phyloP scores from a whole-genome alignment of 1,284 basidiomycete species.

The Abortiporus biennis region DNA sequence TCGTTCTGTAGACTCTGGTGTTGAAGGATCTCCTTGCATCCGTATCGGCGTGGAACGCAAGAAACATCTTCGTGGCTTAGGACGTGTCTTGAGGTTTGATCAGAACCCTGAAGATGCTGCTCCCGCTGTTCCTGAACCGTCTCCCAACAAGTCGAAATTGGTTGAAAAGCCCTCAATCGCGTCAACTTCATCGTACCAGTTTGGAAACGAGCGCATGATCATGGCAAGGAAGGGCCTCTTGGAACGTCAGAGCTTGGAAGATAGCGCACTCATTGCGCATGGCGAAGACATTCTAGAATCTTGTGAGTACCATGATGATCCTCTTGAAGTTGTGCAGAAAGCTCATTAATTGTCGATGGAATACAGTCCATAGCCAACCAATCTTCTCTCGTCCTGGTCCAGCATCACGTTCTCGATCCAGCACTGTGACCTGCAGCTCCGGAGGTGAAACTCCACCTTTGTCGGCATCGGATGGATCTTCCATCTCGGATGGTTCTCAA shows the following conservation, averaged over 20 bases:
- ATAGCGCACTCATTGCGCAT: slow-evolving; percentile 52
- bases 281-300: slow-evolving; percentile 54
- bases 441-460: slow-evolving; percentile 68
- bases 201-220: slow-evolving; percentile 65
- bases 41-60: slow-evolving; percentile 60
- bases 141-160: slow-evolving; percentile 37
- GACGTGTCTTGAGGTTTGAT: slow-evolving; percentile 25
- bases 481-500: slow-evolving; percentile 61
- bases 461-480: slow-evolving; percentile 56
- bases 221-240: slow-evolving; percentile 53
- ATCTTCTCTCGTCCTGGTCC: slow-evolving; percentile 55
- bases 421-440: slow-evolving; percentile 58
- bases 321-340: not conserved
- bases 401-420: slow-evolving; percentile 54
- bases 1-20: slow-evolving; percentile 54
- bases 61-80: slow-evolving; percentile 25
- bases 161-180: slow-evolving; percentile 56
- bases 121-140: slow-evolving; percentile 11
- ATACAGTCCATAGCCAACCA: slow-evolving; percentile 33
- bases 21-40: slow-evolving; percentile 68
- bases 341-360: slow-evolving; percentile 3
- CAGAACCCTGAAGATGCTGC: slow-evolving; percentile 11
- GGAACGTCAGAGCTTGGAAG: slow-evolving; percentile 62
- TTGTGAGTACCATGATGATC: slow-evolving; percentile 33
- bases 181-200: slow-evolving; percentile 52